Conservation (phyloP, 2,329 filamentous ascomycete species). For the Proliferodiscus dingleyae region DNA sequence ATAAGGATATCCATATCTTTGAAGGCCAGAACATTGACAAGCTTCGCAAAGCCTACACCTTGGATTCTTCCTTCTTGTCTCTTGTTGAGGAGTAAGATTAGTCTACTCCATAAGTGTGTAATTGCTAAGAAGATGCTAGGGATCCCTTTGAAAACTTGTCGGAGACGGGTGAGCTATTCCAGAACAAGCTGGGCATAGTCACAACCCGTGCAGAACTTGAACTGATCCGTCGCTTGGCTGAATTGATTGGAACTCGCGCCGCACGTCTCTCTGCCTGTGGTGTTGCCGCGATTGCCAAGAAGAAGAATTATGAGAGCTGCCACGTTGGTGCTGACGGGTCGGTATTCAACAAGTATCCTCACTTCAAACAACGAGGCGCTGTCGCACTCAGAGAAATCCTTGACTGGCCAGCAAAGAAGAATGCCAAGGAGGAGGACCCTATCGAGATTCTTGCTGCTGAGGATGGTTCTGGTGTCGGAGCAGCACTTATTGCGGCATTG, state of each 20-base stretch:
- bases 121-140: conserved; percentile 39
- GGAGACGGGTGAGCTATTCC: conserved; percentile 80
- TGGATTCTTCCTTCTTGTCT: conserved; percentile 92
- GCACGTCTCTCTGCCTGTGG: conserved; percentile 91
- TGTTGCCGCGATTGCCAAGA: conserved; percentile 92
- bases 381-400: conserved; percentile 89
- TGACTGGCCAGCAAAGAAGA: conserved; percentile 76
- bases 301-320: conserved; percentile 83
- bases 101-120: conserved; percentile 20
- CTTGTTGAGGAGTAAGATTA: conserved; percentile 73
- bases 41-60: conserved; percentile 79
- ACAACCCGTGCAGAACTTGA: conserved; percentile 77
- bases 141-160: conserved; percentile 94
- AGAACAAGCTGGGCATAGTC: conserved; percentile 65
- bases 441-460: conserved; percentile 85
- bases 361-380: conserved; percentile 92
- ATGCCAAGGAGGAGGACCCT: conserved; percentile 72
- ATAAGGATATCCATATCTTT: conserved; percentile 71
- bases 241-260: conserved; percentile 90
- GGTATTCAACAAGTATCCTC: conserved; percentile 98
- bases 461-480: conserved; percentile 95
- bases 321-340: conserved; percentile 96
- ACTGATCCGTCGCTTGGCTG: conserved; percentile 80
- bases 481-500: conserved; percentile 80
- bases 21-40: conserved; percentile 73